Conservation (phyloP, 352 stramenopile species). For the Pythium periplocum region DNA sequence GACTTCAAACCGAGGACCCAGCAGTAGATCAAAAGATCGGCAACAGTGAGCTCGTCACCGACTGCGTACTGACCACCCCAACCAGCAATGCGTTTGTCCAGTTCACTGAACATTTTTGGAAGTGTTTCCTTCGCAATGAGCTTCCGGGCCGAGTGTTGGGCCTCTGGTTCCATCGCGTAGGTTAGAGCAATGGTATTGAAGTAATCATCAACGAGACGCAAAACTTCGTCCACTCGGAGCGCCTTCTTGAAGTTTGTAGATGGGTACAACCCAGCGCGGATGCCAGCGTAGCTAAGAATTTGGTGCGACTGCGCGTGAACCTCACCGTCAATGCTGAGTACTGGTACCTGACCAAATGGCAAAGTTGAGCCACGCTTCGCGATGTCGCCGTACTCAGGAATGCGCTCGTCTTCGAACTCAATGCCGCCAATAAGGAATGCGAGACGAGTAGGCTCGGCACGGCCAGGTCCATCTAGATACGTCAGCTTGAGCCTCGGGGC, state of each 20-base stretch:
- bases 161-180: constrained; percentile 12
- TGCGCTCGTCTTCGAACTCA: constrained; percentile 50
- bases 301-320: constrained; percentile 40
- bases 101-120: constrained; percentile 3
- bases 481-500: constrained; percentile 45
- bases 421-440: constrained; percentile 51
- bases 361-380: constrained; percentile 18
- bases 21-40: constrained; percentile 27
- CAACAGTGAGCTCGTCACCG: constrained; percentile 17
- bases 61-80: constrained; percentile 16
- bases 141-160: constrained; percentile 7
- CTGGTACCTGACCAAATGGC: constrained; percentile 30
- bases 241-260: constrained; percentile 17
- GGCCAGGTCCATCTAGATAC: constrained; percentile 46
- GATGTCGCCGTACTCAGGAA: constrained; percentile 23
- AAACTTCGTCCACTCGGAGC: constrained; percentile 23
- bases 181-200: constrained; percentile 14
- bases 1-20: constrained; percentile 18
- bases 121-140: constrained; percentile 7
- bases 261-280: constrained; percentile 24
- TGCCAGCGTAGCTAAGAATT: constrained; percentile 32
- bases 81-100: constrained; percentile 9
- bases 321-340: constrained; percentile 23
- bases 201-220: constrained; percentile 16
- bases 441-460: constrained; percentile 46